A percentile compares a stretch with the other conserved stretches of the same genome.
Conservation (phyloP, 1,284 basidiomycete species). For the Phylloporus sp. region DNA sequence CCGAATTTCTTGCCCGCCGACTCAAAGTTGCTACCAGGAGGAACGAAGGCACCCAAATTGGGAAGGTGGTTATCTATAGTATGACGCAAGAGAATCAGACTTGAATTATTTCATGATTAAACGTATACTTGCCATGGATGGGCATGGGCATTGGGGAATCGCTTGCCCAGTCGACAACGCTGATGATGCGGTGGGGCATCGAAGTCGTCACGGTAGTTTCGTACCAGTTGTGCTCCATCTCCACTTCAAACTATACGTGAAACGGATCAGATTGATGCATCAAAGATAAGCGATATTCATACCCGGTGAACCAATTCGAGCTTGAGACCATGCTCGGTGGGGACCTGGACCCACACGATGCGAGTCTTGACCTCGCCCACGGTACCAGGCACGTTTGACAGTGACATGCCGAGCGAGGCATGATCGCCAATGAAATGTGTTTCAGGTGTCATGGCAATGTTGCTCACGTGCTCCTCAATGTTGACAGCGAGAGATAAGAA, state of each 20-base stretch:
- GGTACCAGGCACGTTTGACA: constrained; percentile 68
- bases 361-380: constrained; percentile 77
- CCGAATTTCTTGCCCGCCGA: constrained; percentile 26
- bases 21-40: constrained; percentile 27
- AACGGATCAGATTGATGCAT: neutral
- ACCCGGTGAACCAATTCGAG: constrained; percentile 64
- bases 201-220: constrained; percentile 73
- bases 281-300: neutral
- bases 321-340: constrained; percentile 57
- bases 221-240: constrained; percentile 89
- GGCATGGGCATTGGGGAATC: constrained; percentile 60
- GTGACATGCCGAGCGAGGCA: constrained; percentile 42
- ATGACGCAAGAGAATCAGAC: neutral
- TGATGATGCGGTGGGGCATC: constrained; percentile 74
- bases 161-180: constrained; percentile 85
- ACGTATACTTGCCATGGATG: constrained; percentile 25
- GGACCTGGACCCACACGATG: constrained; percentile 78
- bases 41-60: constrained; percentile 36
- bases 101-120: neutral
- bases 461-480: constrained; percentile 57
- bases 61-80: constrained; percentile 30
- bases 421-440: constrained; percentile 60
- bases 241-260: constrained; percentile 72
- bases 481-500: constrained; percentile 61
- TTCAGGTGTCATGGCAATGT: constrained; percentile 60